These are phyloP conservation scores for Leccinum aurantiacum DNA, from an alignment of 768 basidiomycete species.

Conservation along the genomic window DNA sequence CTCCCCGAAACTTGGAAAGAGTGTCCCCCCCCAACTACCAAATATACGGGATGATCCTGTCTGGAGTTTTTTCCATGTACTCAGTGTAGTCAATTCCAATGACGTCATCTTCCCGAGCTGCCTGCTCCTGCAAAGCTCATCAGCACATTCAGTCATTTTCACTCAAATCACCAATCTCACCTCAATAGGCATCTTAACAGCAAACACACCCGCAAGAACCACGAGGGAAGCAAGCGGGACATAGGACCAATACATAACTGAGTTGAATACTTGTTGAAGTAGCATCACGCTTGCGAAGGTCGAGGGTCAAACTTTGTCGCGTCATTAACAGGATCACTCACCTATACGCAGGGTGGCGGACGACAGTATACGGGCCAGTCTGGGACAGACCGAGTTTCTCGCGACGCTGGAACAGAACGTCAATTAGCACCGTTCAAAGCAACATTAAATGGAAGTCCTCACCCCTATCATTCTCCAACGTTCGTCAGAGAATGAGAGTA, in stretches of 20 bases:
- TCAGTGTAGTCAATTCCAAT: conserved; percentile 28
- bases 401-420: conserved; percentile 20
- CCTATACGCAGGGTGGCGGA: conserved; percentile 40
- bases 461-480: conserved; percentile 37
- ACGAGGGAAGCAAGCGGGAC: conserved; percentile 30
- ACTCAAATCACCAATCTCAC: conserved; percentile 14
- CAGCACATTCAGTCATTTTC: background rate
- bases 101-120: conserved; percentile 27
- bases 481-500: conserved; percentile 24
- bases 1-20: background rate
- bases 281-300: conserved; percentile 21
- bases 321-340: conserved; percentile 14
- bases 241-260: conserved; percentile 37
- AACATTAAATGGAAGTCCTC: background rate
- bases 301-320: background rate
- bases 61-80: conserved; percentile 31
- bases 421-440: background rate
- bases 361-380: conserved; percentile 36
- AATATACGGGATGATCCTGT: conserved; percentile 32
- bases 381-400: conserved; percentile 32
- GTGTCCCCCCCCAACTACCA: conserved; percentile 21
- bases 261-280: conserved; percentile 24
- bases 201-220: conserved; percentile 27
- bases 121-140: conserved; percentile 26
- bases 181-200: conserved; percentile 37